phyloP scores from a whole-genome alignment of 352 stramenopile species.

The Globisporangium cederbergense region DNA sequence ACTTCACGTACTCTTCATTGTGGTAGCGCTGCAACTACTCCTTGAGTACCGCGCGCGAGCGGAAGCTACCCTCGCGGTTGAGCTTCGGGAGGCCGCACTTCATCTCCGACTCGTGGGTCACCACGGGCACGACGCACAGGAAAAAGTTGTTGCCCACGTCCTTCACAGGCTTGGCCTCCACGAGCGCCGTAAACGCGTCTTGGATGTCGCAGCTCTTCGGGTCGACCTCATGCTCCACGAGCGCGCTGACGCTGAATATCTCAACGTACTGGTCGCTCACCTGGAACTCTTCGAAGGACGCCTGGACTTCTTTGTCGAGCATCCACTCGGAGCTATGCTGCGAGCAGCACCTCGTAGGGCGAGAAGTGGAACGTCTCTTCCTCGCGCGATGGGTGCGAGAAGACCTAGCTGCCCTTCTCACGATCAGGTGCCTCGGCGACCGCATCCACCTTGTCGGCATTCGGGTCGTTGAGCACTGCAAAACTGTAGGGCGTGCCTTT shows the following conservation, averaged over 20 bases:
- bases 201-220: conserved; percentile 90
- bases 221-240: conserved; percentile 87
- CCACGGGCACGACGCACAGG: conserved; percentile 94
- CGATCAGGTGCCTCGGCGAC: conserved; percentile 87
- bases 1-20: conserved; percentile 73
- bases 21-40: conserved; percentile 81
- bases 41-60: conserved; percentile 91
- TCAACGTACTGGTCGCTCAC: conserved; percentile 97
- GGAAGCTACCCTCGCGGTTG: conserved; percentile 85
- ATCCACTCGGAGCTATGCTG: conserved; percentile 94
- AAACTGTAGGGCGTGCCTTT: conserved; percentile 87
- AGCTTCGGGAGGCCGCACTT: conserved; percentile 92
- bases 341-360: conserved; percentile 86
- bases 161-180: conserved; percentile 91
- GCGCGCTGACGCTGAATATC: conserved; percentile 95
- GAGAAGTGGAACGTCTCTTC: conserved; percentile 95
- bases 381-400: conserved; percentile 95
- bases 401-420: conserved; percentile 96
- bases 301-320: conserved; percentile 92
- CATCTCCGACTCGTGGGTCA: conserved; percentile 91
- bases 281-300: conserved; percentile 96
- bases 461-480: conserved; percentile 90
- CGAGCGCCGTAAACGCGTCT: conserved; percentile 96
- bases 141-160: conserved; percentile 99
- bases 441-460: conserved; percentile 78